Evolutionary conservation across 1,284 basidiomycete genomes (phyloP).

Genomic region (Afroboletus lepidellus): DNA sequence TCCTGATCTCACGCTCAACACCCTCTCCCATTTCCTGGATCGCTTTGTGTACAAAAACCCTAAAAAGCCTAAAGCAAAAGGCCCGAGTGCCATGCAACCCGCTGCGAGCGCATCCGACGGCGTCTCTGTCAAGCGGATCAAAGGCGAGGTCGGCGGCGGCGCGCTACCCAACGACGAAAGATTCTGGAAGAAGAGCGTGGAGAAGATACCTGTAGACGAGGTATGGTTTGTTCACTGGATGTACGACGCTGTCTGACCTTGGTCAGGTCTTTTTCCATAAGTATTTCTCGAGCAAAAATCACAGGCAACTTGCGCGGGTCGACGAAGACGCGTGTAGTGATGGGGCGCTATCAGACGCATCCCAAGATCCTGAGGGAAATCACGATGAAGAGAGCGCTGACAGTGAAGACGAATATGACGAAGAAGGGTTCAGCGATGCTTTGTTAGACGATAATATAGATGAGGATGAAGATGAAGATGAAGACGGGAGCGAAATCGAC

Average conservation of each 20-base stretch:
- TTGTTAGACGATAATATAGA: no score
- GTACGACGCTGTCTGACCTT: slow-evolving; percentile 2
- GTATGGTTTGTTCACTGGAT: slow-evolving; percentile 37
- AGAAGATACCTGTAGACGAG: slow-evolving; percentile 88
- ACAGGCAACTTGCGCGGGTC: slow-evolving; percentile 41
- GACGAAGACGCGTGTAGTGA: slow-evolving; percentile 33
- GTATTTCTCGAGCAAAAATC: slow-evolving; percentile 64
- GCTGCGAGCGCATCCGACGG: slow-evolving; percentile 66
- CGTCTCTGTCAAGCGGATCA: slow-evolving; percentile 67
- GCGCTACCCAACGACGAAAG: slow-evolving; percentile 73
- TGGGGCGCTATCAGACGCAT: slow-evolving; percentile 35
- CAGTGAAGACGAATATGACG: slow-evolving; percentile 45
- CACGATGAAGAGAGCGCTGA: slow-evolving; percentile 38
- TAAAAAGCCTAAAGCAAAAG: slow-evolving; percentile 78
- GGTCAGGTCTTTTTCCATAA: slow-evolving; percentile 65
- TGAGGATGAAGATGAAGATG: slow-evolving; percentile 42
- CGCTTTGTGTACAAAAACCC: slow-evolving; percentile 92
- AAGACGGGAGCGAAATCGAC: slow-evolving; percentile 20
- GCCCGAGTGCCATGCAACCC: slow-evolving; percentile 95
- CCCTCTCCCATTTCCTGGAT: slow-evolving; percentile 90
- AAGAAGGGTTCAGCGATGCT: slow-evolving; percentile 44
- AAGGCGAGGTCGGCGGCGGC: slow-evolving; percentile 55
- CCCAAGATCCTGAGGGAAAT: slow-evolving; percentile 25
- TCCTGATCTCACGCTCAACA: slow-evolving; percentile 90
- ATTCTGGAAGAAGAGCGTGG: slow-evolving; percentile 74